A percentile compares a stretch with the other conserved stretches of the same genome.
Conservation (phyloP, 2,329 filamentous ascomycete genomes). For the Hypoxylon rubiginosum region DNA sequence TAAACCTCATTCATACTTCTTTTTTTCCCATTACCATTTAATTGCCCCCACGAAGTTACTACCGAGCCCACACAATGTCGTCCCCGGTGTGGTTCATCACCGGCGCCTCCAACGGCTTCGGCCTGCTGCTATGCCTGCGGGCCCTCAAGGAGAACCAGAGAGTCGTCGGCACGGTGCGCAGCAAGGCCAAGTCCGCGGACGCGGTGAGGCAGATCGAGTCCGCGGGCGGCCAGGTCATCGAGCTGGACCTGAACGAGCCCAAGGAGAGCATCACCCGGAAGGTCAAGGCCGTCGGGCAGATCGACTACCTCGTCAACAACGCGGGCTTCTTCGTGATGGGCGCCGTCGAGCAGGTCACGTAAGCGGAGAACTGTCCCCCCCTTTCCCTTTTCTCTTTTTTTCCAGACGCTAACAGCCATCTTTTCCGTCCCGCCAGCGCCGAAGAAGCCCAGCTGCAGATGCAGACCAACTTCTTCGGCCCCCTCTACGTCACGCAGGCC, state of each 20-base stretch:
- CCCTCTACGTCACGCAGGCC: constrained; percentile 48
- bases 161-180: constrained; percentile 52
- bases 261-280: constrained; percentile 47
- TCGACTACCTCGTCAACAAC: constrained; percentile 51
- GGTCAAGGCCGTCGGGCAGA: constrained; percentile 44
- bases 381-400: background rate
- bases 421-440: no score
- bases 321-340: constrained; percentile 47
- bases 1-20: background rate
- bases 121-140: constrained; percentile 48
- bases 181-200: constrained; percentile 42
- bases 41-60: constrained; percentile 7
- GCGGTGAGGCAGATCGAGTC: constrained; percentile 47
- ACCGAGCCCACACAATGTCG: constrained; percentile 36
- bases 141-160: constrained; percentile 50
- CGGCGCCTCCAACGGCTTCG: constrained; percentile 53
- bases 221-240: constrained; percentile 47
- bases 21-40: background rate
- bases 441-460: constrained; percentile 45
- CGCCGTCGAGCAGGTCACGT: constrained; percentile 46
- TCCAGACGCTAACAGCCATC: background rate
- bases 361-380: constrained; percentile 1
- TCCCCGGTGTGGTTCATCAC: constrained; percentile 52
- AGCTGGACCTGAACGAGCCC: constrained; percentile 51
- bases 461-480: constrained; percentile 51